These are phyloP conservation scores for Aspergillus awamori DNA, from an alignment of 2,329 filamentous ascomycete species.

Conservation along the genomic window DNA sequence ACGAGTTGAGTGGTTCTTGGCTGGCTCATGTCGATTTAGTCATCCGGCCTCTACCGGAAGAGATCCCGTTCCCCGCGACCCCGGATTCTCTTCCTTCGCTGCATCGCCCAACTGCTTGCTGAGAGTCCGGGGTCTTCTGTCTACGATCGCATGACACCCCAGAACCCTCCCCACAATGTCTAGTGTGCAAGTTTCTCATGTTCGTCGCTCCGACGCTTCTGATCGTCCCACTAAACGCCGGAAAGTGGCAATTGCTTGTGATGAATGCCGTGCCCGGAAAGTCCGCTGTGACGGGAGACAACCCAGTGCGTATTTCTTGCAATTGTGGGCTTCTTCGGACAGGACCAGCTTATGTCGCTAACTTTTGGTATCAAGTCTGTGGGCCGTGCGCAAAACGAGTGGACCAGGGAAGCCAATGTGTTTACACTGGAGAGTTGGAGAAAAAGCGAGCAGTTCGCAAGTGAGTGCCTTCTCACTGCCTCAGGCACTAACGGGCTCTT, in stretches of 20 bases:
- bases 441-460: constrained; percentile 31
- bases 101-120: not conserved
- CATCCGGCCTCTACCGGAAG: not conserved
- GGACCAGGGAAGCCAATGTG: constrained; percentile 24
- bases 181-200: not conserved
- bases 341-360: not conserved
- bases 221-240: constrained; percentile 19
- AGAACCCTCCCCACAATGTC: constrained; percentile 6
- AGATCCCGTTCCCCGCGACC: not conserved
- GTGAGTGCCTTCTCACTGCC: constrained; percentile 14
- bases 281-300: constrained; percentile 25
- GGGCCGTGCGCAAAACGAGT: constrained; percentile 31
- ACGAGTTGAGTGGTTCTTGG: too few species aligned
- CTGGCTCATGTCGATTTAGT: too few species aligned
- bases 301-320: constrained; percentile 16
- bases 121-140: not conserved
- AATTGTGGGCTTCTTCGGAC: not conserved
- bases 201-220: not conserved
- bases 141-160: not conserved
- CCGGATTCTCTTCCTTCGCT: constrained; percentile 2
- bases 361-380: constrained; percentile 27
- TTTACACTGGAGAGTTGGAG: constrained; percentile 33
- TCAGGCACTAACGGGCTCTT: not conserved
- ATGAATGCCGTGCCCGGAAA: constrained; percentile 24
- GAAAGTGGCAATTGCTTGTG: constrained; percentile 24